Conservation (phyloP, 116 monocot genomes). For the Trichopus zeylanicus region DNA sequence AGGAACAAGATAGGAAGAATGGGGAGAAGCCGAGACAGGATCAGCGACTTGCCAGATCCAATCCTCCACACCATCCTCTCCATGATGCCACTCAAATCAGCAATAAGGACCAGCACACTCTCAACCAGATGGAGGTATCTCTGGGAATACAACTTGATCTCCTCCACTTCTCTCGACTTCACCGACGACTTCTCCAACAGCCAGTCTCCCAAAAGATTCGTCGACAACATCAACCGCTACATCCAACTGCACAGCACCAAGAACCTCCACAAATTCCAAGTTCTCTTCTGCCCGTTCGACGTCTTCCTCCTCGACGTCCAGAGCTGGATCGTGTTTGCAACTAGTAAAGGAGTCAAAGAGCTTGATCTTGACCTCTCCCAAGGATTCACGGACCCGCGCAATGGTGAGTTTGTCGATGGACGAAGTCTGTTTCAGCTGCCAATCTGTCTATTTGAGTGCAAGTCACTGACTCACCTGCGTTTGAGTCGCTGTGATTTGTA, state of each 20-base stretch:
- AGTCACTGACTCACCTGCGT: constrained; percentile 19
- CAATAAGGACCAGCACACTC: constrained; percentile 28
- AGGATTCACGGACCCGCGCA: constrained; percentile 1
- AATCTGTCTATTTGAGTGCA: constrained; percentile 10
- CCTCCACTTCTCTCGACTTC: constrained; percentile 21
- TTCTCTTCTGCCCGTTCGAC: constrained; percentile 35
- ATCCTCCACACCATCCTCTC: constrained; percentile 30
- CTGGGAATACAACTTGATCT: constrained; percentile 21
- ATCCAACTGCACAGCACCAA: constrained; percentile 6
- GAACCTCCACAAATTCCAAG: constrained; percentile 19
- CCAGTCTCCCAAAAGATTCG: constrained; percentile 24
- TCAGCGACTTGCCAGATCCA: constrained; percentile 25
- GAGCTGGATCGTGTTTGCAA: constrained; percentile 19
- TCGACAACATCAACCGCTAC: constrained; percentile 18
- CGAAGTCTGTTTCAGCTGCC: constrained; percentile 12
- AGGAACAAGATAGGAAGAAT: background rate
- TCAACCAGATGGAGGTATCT: constrained; percentile 30
- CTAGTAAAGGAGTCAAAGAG: constrained; percentile 18
- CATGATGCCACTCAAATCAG: constrained; percentile 33
- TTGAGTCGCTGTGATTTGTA: constrained; percentile 12
- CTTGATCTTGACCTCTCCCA: constrained; percentile 34
- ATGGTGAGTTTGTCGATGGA: constrained; percentile 4
- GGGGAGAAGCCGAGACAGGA: constrained; percentile 25
- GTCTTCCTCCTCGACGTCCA: constrained; percentile 14
- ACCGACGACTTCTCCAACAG: constrained; percentile 18